Base-by-base conservation (phyloP, 805 yeast species). In the Jamesozyma jinghongensis region DNA sequence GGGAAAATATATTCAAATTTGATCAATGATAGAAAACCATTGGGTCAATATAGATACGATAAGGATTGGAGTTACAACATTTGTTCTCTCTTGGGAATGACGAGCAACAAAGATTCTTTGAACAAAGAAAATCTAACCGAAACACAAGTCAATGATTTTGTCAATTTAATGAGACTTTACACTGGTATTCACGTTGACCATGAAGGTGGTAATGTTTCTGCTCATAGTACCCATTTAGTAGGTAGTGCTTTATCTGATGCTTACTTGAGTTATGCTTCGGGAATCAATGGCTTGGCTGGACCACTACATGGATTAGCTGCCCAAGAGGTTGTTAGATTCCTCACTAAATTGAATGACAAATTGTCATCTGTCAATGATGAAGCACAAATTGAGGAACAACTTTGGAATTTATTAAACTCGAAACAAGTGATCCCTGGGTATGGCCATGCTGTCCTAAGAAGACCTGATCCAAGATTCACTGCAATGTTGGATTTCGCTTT, bases 151-250 rank as follows among this genome's bases (percentile, higher is more conserved):
- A 45, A 50, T 37, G 82, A 77, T 57, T 82, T 82, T 59, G 73
- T 77, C 40, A 84, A 83, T 59, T 68, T 83, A 54, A 75, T 83
- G 77, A 77, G 94, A 67, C 70, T 84, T 50, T 83, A 83, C 72
- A 66, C 81, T 54, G 77, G 88, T 46, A 76, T 83, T 61, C 94
- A 83, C 69, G 76, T 84, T 41, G 94, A 83, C 63, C 94, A 83
- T 69, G 94, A 83, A 70, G 94, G 92, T 66, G 92, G 92, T 62
- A 82, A 82, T 60, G 92, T 82, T 44, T 79, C 86, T 44, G 90
- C 92, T 36, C 92, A 82, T 70, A 74, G 90, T 50, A 83, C 92
- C 44, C 90, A 83, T 67, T 68, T 82, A 58, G 90, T 84, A 32
- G 92, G 92, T 38, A 79, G 86, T 28, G 88, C 94, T 17, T 68